Percentiles rank a stretch among this genome's conserved stretches.
These are phyloP conservation scores for Candida peoriensis DNA, from an alignment of 805 yeast genomes.

Conservation along the genomic window DNA sequence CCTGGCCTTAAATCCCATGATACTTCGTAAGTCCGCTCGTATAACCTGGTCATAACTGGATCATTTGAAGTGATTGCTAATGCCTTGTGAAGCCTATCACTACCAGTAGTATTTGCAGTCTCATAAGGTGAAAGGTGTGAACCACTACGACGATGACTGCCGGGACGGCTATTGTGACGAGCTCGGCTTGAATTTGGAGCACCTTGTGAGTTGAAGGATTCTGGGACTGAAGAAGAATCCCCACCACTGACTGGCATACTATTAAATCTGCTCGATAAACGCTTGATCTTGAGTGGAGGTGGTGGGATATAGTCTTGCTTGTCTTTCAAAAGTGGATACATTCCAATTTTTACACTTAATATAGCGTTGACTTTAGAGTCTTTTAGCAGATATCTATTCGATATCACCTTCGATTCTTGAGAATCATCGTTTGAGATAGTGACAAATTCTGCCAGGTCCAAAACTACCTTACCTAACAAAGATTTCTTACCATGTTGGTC, in stretches of 20 bases:
- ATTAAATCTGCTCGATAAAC: conserved; percentile 39
- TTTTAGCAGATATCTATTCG: conserved; percentile 64
- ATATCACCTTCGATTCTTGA: conserved; percentile 37
- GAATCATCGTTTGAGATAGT: conserved; percentile 35
- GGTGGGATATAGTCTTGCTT: conserved; percentile 37
- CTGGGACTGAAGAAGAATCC: conserved; percentile 12
- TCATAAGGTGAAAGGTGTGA: conserved; percentile 1
- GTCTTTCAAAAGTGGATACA: conserved; percentile 41
- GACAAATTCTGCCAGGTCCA: conserved; percentile 66
- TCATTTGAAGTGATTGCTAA: conserved; percentile 30
- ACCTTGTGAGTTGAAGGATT: conserved; percentile 8
- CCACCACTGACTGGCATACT: too few species aligned
- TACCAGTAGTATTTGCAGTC: background rate
- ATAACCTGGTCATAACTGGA: conserved; percentile 45
- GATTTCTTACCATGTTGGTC: conserved; percentile 29
- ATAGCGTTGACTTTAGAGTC: conserved; percentile 82
- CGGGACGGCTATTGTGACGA: conserved; percentile 1
- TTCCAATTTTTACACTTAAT: conserved; percentile 52
- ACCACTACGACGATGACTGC: conserved; percentile 1
- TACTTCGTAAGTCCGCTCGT: conserved; percentile 49
- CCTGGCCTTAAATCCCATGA: conserved; percentile 57
- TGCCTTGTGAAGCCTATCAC: conserved; percentile 7
- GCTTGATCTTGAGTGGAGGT: conserved; percentile 40
- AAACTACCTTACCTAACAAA: conserved; percentile 60
- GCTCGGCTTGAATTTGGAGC: conserved; percentile 3